Conservation (phyloP, 176 grass and related monocot genomes). For the barley (Hordeum vulgare) region DNA sequence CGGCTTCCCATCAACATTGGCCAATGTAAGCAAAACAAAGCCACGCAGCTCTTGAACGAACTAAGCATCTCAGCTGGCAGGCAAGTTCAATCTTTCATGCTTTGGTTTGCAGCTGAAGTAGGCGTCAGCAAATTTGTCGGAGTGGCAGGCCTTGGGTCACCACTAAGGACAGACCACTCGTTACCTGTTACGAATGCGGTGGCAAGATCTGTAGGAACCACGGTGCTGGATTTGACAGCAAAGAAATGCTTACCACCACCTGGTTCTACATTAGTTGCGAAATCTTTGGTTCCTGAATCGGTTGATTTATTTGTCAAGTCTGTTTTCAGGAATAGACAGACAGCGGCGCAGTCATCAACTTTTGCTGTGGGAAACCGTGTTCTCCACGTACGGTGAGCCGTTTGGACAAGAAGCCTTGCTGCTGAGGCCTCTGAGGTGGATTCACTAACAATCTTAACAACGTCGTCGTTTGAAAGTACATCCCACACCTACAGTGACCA, state of each 20-base stretch:
- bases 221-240: conserved; percentile 23
- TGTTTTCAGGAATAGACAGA: conserved; percentile 70
- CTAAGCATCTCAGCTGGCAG: background rate
- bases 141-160: background rate
- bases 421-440: conserved; percentile 41
- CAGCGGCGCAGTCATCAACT: conserved; percentile 63
- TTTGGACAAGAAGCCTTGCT: conserved; percentile 55
- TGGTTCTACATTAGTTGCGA: background rate
- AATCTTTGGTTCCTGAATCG: conserved; percentile 10
- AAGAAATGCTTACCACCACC: conserved; percentile 28
- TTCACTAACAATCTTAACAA: conserved; percentile 43
- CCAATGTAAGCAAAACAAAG: conserved; percentile 18
- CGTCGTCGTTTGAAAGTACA: conserved; percentile 63
- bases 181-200: conserved; percentile 7
- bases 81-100: conserved; percentile 14
- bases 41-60: conserved; percentile 8
- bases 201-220: conserved; percentile 28
- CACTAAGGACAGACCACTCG: conserved; percentile 21
- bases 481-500: conserved; percentile 62
- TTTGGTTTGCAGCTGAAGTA: conserved; percentile 7
- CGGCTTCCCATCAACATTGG: conserved; percentile 15
- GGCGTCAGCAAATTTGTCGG: conserved; percentile 11
- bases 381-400: conserved; percentile 47
- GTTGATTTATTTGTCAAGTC: conserved; percentile 22
- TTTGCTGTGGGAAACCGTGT: conserved; percentile 49